Base-by-base conservation (phyloP, 495 filamentous ascomycete genomes). In the Articulospora tetracladia region DNA sequence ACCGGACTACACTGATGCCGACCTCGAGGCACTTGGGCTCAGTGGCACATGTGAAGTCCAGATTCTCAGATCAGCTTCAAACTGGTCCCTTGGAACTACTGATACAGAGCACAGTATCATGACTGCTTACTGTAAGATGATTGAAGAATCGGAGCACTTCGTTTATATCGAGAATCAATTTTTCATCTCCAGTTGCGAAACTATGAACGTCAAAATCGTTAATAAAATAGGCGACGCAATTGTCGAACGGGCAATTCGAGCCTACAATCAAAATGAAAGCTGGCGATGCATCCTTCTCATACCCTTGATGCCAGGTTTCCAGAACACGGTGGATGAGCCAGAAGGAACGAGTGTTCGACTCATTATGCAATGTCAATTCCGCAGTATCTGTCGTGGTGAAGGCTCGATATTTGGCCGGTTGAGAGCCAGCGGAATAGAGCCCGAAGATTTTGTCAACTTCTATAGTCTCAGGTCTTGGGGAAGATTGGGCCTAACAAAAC, bases 131-230 rank as follows among this genome's bases (percentile, higher is more conserved):
- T 82, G 94, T 66, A 94, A 96, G 69, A 80, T 94, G 72, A 99
- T 99, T 56, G 87, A 94, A 67, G 84, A 92, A 55, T 96, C 92
- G 10, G 92, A 99, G 50, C 94, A 98, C 67, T 97, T 98, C 62
- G 91, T 99, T 58, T 98, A 99, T 71, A 96, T 99, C 61, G 94
- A 99, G 68, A 99, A 99, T 70, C 94, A 99, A 71, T 99, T 99
- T 77, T 99, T 96, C 75, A 90, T 99, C 75, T 94, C 87, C 56
- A 96, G 90, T 57, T 96, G 91, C 59, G 88, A 93, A 64, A 91
- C 93, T 17, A 85, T 96, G 57, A 90, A 89, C 36, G 88, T 84
- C 47, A 89, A 86, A 68, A 93, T 99, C 58, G 84, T 93, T 68
- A 99, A 99, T 65, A 79, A 84, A 60, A 97, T 99, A 65, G 93